phyloP scores from a whole-genome alignment of 208 protist genomes.

The Crithidia brevicula region DNA sequence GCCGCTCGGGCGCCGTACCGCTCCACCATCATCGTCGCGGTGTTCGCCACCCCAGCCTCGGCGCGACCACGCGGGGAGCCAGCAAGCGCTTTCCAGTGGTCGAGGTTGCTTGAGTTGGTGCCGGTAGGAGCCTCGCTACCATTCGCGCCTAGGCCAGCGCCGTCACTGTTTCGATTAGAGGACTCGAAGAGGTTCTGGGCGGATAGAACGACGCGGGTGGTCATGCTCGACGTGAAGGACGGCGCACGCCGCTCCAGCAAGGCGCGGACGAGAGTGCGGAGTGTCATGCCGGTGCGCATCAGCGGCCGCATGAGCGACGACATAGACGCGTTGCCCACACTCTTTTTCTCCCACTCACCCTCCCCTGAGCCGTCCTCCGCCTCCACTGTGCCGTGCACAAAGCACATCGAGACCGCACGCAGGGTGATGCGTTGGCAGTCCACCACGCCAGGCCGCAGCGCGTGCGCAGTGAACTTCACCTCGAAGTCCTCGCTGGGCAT shows the following conservation, averaged over 20 bases:
- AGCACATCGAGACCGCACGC: slow-evolving; percentile 44
- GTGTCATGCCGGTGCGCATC: slow-evolving; percentile 36
- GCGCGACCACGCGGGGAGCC: neutral
- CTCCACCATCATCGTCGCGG: slow-evolving; percentile 12
- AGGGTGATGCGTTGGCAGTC: slow-evolving; percentile 72
- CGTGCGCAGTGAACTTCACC: slow-evolving; percentile 64
- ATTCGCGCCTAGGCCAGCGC: neutral
- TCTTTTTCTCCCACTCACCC: neutral
- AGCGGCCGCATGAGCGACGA: slow-evolving; percentile 14
- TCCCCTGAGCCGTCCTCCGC: neutral
- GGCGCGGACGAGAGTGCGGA: slow-evolving; percentile 16
- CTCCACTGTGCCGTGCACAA: slow-evolving; percentile 19
- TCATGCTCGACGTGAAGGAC: slow-evolving; percentile 6
- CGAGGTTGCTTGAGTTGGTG: neutral
- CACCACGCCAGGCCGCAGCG: slow-evolving; percentile 62
- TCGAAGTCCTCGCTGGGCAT: slow-evolving; percentile 62
- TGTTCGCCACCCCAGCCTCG: slow-evolving; percentile 6
- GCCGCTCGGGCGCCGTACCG: slow-evolving; percentile 20
- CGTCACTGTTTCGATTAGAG: neutral
- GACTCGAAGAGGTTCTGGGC: neutral
- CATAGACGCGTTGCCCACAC: slow-evolving; percentile 1
- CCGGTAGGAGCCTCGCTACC: neutral
- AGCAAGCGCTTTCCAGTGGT: neutral
- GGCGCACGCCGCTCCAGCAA: slow-evolving; percentile 12
- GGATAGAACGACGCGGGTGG: slow-evolving; percentile 1